A percentile compares a stretch with the other conserved stretches of the same genome.
These are phyloP conservation scores for Ramalina intermedia DNA, from an alignment of 495 filamentous ascomycete genomes.

Conservation along the genomic window DNA sequence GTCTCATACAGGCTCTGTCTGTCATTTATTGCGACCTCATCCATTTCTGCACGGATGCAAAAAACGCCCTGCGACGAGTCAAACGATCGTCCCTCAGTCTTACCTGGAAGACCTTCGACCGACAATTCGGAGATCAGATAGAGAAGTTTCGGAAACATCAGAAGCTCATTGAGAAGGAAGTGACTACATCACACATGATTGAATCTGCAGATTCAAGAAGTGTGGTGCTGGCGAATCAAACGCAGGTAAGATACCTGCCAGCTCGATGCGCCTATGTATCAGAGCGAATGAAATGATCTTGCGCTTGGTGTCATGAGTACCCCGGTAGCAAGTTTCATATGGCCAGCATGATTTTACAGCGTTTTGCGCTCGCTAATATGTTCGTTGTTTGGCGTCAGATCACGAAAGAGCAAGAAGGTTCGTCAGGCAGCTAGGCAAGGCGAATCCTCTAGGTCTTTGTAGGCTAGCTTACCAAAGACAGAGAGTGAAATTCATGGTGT, in stretches of 20 bases:
- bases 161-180: slow-evolving; percentile 16
- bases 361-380: too few relatives aligned
- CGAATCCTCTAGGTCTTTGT: too few relatives aligned
- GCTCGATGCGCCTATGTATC: too few relatives aligned
- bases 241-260: background rate
- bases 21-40: slow-evolving; percentile 27
- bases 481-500: slow-evolving; percentile 5
- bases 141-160: slow-evolving; percentile 10
- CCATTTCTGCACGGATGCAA: slow-evolving; percentile 22
- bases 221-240: slow-evolving; percentile 3
- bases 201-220: slow-evolving; percentile 12
- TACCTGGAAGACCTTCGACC: slow-evolving; percentile 14
- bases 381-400: too few relatives aligned
- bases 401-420: slow-evolving; percentile 1
- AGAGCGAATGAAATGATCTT: too few relatives aligned
- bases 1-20: slow-evolving; percentile 20
- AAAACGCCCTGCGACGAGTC: slow-evolving; percentile 16
- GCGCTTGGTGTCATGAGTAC: too few relatives aligned
- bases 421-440: background rate
- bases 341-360: too few relatives aligned
- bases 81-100: slow-evolving; percentile 8
- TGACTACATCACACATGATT: slow-evolving; percentile 13
- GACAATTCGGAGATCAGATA: slow-evolving; percentile 11
- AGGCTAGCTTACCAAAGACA: background rate
- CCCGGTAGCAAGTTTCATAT: too few relatives aligned